Evolutionary conservation across 2,329 filamentous ascomycete species (phyloP), one percentile per base, ranked within the genome.

Genomic region (Diaporthe sp.): DNA sequence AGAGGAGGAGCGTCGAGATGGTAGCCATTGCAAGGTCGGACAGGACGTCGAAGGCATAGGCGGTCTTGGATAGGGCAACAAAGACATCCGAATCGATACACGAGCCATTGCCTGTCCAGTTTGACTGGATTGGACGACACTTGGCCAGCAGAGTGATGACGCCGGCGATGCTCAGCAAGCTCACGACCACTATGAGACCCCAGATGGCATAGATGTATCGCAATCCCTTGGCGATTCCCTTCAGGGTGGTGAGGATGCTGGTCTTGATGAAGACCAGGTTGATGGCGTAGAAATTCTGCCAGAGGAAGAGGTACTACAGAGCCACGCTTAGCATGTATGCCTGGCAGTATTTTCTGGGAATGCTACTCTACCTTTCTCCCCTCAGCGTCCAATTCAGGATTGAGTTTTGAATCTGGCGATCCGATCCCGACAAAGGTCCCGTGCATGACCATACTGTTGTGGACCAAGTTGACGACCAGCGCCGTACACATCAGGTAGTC

Each of bases 401-500:
- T 73, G 49, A 77, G 73, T 37, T 65, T 75, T 25, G 73, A 67
- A 46, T 77, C 76, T 4, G 76, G 76, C 44, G 76, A 75, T 1
- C 76, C 76, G 6, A 77, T 77, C 19, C 76, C 76, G 17, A 77
- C 76, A 31, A 77, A 75, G 5, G 76, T 75, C 12, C 76, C 76
- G 28, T 75, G 73, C 76, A 77, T 77, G 15, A 77, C 71, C 19
- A 77, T 73, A 7, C 73, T 72, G 61, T 77, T 77, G 4, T 77
- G 76, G 19, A 77, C 57, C 73, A 77, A 39, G 49, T 77, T 77
- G 55, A 77, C 76, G 44, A 46, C 73, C 76, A 77, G 57, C 61
- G 76, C 76, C 37, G 70, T 73, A 39, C 73, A 75, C 76, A 77
- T 75, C 49, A 77, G 71, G 42, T 61, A 75, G 71, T 77, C 76